These are phyloP conservation scores for Chalciporus pseudorubinellus DNA, from an alignment of 768 basidiomycete species.

Conservation along the genomic window DNA sequence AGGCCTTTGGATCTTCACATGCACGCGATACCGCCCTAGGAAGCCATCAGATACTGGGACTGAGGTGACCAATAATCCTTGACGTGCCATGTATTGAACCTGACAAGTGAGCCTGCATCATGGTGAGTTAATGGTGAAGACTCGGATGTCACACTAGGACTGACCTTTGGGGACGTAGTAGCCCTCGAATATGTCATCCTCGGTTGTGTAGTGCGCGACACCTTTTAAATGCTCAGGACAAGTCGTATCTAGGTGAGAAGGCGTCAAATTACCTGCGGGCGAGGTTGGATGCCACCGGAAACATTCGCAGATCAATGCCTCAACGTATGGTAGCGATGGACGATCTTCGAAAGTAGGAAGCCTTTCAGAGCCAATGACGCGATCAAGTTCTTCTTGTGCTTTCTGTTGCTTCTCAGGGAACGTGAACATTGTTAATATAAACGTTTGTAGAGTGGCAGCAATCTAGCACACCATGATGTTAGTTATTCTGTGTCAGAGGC, in stretches of 20 bases:
- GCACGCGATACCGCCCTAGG: background rate
- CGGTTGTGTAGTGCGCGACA: conserved; percentile 4
- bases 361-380: conserved; percentile 9
- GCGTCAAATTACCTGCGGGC: background rate
- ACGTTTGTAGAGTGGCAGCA: conserved; percentile 4
- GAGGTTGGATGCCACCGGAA: conserved; percentile 5
- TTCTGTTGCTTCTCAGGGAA: conserved; percentile 15
- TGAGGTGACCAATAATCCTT: background rate
- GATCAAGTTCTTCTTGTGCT: conserved; percentile 18
- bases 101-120: background rate
- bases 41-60: background rate
- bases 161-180: background rate
- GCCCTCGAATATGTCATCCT: conserved; percentile 4
- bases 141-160: background rate
- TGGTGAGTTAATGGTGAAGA: background rate
- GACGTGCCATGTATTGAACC: conserved; percentile 4
- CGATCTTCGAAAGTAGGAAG: conserved; percentile 18
- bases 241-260: background rate
- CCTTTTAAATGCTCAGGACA: background rate
- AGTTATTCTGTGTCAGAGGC: background rate
- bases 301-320: conserved; percentile 11
- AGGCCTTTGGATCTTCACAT: background rate
- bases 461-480: conserved; percentile 12
- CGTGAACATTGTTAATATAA: conserved; percentile 16
- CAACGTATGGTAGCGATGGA: conserved; percentile 17